phyloP scores from a whole-genome alignment of 2,329 filamentous ascomycete genomes.

The Ascochyta clinopodiicola region DNA sequence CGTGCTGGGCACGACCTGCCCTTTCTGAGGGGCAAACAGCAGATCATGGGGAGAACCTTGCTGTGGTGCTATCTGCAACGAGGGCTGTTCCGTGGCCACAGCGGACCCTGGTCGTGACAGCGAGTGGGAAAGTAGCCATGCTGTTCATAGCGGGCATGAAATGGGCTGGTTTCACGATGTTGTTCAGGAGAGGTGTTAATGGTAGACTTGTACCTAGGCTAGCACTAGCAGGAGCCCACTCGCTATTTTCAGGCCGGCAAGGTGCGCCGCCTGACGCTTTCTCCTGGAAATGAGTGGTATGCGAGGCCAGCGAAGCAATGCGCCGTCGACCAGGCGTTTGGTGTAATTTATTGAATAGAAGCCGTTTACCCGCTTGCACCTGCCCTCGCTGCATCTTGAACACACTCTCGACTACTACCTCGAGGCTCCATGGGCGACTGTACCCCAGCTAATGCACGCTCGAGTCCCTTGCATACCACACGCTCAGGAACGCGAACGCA shows the following conservation, averaged over 20 bases:
- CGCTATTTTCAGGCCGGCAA: conserved; percentile 9
- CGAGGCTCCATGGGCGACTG: conserved; percentile 4
- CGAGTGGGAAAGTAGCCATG: conserved; percentile 2
- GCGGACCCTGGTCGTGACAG: conserved; percentile 5
- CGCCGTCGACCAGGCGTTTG: conserved; percentile 9
- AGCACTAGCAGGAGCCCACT: conserved; percentile 10
- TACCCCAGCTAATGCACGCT: conserved; percentile 8
- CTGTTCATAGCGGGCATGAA: conserved; percentile 9
- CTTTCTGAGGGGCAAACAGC: neutral
- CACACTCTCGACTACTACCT: neutral
- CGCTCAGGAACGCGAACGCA: conserved; percentile 20
- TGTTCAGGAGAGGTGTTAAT: conserved; percentile 7
- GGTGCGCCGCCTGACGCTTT: conserved; percentile 15
- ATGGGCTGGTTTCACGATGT: conserved; percentile 10
- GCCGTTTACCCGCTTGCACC: conserved; percentile 34
- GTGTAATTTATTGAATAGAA: conserved; percentile 17
- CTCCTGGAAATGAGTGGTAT: conserved; percentile 19
- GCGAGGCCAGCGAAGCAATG: conserved; percentile 9
- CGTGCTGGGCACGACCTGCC: conserved; percentile 9
- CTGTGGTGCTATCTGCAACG: conserved; percentile 6
- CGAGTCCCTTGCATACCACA: conserved; percentile 18
- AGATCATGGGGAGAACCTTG: conserved; percentile 9
- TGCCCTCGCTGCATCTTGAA: conserved; percentile 19
- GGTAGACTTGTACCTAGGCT: neutral
- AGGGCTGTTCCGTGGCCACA: conserved; percentile 2